Evolutionary conservation across 345 rosid species (phyloP), one percentile per base, ranked within the genome.

Genomic region (Alliaria petiolata): DNA sequence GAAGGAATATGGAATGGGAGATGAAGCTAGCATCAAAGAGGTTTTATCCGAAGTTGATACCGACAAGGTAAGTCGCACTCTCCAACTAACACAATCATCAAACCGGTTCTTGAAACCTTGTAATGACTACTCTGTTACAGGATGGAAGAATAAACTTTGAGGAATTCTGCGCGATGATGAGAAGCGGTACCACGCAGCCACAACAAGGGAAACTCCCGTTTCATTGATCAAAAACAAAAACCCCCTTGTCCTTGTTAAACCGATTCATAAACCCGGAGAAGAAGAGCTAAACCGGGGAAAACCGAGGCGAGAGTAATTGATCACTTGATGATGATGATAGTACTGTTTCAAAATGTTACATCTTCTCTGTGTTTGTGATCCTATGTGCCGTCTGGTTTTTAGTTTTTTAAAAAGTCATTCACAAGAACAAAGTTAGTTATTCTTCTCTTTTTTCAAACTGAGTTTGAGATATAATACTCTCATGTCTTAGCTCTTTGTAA

Each of bases 161-260:
- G 42, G 98, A 90, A 35, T 93, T 93, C 76, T 89, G 98, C 62
- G 60, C 92, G 4, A 93, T 91, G 96, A 93, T 93, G 97, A 87
- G 92, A 80, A 86, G 96, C 20, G 91, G 95, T 9, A 79, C 79
- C 47, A 69, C 79, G 0, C 89, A 80, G 47, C 87, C 74, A 46
- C 80, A n/a, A n/a, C n/a, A 78, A 6, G 87, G 72, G 57, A 77
- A 74, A 52, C 82, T 70, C 22, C 87, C 81, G 39, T 62, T 70
- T 20, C 61, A 50, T 22, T 75, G 74, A 74, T 51, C 67, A 59
- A n/a, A 31, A 51, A 51, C 34, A 14, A 16, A 31, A n/a, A n/a
- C n/a, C n/a, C 8, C n/a, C n/a, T n/a, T n/a, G n/a, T n/a, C n/a
- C n/a, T n/a, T n/a, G 5, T 10, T 20, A n/a, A 49, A 49, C 13